A percentile compares a stretch with the other conserved stretches of the same genome.
Conservation (phyloP, 306 rosid species). For the Arachis hypogaea region DNA sequence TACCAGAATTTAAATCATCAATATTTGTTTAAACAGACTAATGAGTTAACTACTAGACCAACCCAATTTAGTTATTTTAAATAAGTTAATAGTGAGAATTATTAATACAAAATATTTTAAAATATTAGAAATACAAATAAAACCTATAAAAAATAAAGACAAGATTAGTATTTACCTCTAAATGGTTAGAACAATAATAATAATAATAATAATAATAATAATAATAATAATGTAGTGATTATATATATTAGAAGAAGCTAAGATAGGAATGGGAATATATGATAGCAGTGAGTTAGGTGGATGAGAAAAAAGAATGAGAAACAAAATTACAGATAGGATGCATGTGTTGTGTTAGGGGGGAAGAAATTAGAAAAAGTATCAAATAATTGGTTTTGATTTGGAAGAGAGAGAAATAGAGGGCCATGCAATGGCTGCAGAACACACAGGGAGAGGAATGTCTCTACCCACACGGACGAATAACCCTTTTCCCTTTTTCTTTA, state of each 20-base stretch:
- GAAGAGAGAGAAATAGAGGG: slow-evolving; percentile 30
- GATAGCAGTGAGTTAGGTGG: slow-evolving; percentile 15
- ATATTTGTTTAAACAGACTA: no score
- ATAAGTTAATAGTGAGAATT: no score
- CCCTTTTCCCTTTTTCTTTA: slow-evolving; percentile 5
- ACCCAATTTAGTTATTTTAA: no score
- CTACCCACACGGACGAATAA: slow-evolving; percentile 61
- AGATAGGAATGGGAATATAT: slow-evolving; percentile 40
- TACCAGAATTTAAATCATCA: no score
- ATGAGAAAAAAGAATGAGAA: slow-evolving; percentile 20
- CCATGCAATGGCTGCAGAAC: slow-evolving; percentile 30
- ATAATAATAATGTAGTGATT: not conserved
- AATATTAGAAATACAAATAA: no score
- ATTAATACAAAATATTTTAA: no score
- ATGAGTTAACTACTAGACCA: no score
- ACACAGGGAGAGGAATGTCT: slow-evolving; percentile 48
- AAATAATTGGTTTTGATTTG: slow-evolving; percentile 41
- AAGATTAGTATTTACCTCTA: no score
- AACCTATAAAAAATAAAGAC: no score
- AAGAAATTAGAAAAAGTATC: slow-evolving; percentile 6
- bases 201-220: no score
- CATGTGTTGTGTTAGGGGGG: slow-evolving; percentile 22
- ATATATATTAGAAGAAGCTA: not conserved
- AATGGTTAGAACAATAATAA: no score
- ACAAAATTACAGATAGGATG: slow-evolving; percentile 31